These are phyloP conservation scores for Starmerella apis DNA, from an alignment of 805 yeast species.

Conservation along the genomic window DNA sequence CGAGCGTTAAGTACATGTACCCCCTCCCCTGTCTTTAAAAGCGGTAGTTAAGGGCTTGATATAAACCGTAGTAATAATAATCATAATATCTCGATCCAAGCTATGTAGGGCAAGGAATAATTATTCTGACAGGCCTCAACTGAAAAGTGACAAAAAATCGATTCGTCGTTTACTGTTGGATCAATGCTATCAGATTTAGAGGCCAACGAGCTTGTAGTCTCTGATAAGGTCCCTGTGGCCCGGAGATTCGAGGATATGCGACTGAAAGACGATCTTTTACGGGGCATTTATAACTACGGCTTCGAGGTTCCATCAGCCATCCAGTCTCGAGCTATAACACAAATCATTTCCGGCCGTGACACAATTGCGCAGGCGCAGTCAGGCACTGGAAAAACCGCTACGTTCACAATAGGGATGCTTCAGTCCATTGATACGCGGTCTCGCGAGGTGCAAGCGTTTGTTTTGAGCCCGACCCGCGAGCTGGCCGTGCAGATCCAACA, in stretches of 20 bases:
- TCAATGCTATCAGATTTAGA: conserved; percentile 24
- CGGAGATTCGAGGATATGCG: conserved; percentile 29
- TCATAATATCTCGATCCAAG: too few species aligned
- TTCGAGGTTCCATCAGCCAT: conserved; percentile 74
- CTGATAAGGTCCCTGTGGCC: conserved; percentile 43
- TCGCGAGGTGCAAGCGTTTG: conserved; percentile 76
- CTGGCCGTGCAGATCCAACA: conserved; percentile 85
- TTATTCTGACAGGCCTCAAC: not conserved
- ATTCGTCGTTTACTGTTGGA: not conserved
- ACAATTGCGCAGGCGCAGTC: conserved; percentile 95
- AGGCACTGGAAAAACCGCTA: conserved; percentile 98
- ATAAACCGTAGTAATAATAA: not conserved
- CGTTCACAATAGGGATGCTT: conserved; percentile 87
- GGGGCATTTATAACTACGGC: conserved; percentile 70
- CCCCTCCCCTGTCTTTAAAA: too few species aligned
- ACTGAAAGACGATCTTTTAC: conserved; percentile 33
- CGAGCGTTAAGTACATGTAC: conserved; percentile 35
- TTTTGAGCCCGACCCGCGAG: conserved; percentile 93
- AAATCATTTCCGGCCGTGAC: conserved; percentile 65
- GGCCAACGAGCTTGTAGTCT: conserved; percentile 47
- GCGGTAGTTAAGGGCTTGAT: too few species aligned
- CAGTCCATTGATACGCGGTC: conserved; percentile 69
- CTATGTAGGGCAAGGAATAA: too few species aligned
- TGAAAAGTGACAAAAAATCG: not conserved
- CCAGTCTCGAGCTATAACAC: conserved; percentile 70